Base-by-base conservation (phyloP, 2,329 filamentous ascomycete genomes). In the Arthrinium phaeospermum region DNA sequence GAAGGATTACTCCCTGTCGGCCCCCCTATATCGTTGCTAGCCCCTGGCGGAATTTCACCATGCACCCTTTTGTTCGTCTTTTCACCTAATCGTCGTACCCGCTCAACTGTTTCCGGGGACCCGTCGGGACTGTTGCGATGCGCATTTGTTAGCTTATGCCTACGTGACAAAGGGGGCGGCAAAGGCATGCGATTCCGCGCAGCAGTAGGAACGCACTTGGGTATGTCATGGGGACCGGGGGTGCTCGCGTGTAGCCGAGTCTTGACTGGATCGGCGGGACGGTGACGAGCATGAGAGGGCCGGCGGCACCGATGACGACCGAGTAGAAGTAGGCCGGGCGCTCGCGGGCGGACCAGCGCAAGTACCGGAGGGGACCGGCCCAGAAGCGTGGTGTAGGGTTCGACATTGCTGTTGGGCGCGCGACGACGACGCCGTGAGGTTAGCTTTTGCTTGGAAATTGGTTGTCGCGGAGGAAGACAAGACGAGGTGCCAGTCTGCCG, bases 311-410 rank as follows among this genome's bases (percentile, higher is more conserved):
- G 76, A 98, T 85, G 72, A 94, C 81, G 79, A 94, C 86, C 78
- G 94, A 94, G 89, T 91, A 98, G 88, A 98, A 97, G 86, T 95
- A 93, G 73, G 95, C 95, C 70, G 96, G 96, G 83, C 93, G 93
- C 84, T 96, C 92, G 85, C 94, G 92, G 69, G 93, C 89, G 70
- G 95, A 91, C 94, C 95, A 98, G 84, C 92, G 92, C 79, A 93
- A 85, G 91, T 98, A 98, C 79, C 91, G 91, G 82, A 97, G 80
- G 75, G 96, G 96, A 73, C 90, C 88, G 76, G 91, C 89, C 91
- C 93, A 98, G 92, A 99, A 98, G 79, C 88, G 87, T 78, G 94
- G 92, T 71, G 89, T 87, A 73, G 88, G 78, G 79, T 84, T 79
- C 75, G 90, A 88, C 92, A 95, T 95, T 75, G 76, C 85, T 72